A percentile compares a stretch with the other conserved stretches of the same genome.
Evolutionary conservation across 1,284 basidiomycete genomes (phyloP).

Genomic region (Trichosporon inkin): DNA sequence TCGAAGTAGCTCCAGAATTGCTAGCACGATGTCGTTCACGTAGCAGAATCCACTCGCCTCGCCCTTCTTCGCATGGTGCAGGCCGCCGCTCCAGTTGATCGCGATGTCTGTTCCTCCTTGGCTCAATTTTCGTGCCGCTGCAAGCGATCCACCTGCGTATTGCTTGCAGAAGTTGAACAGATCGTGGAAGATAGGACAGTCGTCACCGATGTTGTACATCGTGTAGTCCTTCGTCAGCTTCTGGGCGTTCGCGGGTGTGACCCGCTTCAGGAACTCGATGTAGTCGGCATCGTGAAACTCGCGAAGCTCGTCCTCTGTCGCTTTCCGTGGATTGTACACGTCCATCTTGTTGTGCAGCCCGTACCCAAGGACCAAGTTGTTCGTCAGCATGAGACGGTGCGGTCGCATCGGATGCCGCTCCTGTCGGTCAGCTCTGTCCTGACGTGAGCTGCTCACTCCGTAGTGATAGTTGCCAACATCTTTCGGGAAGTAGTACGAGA

Average conservation of each 20-base stretch:
- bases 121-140: constrained; percentile 79
- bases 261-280: constrained; percentile 81
- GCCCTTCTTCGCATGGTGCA: constrained; percentile 92
- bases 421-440: constrained; percentile 50
- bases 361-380: constrained; percentile 92
- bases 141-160: constrained; percentile 86
- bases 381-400: constrained; percentile 87
- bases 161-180: constrained; percentile 88
- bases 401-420: constrained; percentile 99
- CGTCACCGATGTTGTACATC: constrained; percentile 83
- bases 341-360: constrained; percentile 95
- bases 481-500: constrained; percentile 93
- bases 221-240: constrained; percentile 68
- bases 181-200: constrained; percentile 88
- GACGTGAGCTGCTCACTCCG: constrained; percentile 60
- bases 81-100: constrained; percentile 93
- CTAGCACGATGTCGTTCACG: constrained; percentile 90
- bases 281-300: constrained; percentile 90
- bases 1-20: constrained; percentile 83
- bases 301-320: constrained; percentile 84
- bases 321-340: constrained; percentile 82
- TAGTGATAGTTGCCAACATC: constrained; percentile 94
- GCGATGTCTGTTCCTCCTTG: constrained; percentile 89
- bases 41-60: constrained; percentile 97
- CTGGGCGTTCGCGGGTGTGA: constrained; percentile 41